Percentiles rank a stretch among this genome's conserved stretches.
phyloP scores from a whole-genome alignment of 495 filamentous ascomycete species.

The Trichoderma orchidacearum region DNA sequence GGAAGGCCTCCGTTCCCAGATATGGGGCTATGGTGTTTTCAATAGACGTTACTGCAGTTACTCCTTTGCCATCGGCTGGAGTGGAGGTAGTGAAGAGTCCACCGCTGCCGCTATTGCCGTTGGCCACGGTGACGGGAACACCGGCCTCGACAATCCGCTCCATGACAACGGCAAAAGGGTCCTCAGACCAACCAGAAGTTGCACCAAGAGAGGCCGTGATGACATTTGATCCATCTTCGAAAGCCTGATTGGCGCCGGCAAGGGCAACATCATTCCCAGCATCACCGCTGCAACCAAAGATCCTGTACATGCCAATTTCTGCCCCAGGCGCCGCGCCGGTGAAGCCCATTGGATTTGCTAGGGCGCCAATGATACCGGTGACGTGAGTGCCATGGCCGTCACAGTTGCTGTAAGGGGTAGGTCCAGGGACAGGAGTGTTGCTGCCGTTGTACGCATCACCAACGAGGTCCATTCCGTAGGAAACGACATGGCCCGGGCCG shows the following conservation, averaged over 20 bases:
- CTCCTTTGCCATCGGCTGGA: constrained; percentile 34
- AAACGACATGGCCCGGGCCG: constrained; percentile 37
- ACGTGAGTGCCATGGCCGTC: constrained; percentile 36
- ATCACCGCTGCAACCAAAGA: constrained; percentile 35
- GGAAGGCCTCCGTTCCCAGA: background rate
- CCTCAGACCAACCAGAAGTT: constrained; percentile 39
- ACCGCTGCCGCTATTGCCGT: constrained; percentile 36
- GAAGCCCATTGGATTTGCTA: constrained; percentile 36
- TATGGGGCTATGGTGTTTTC: constrained; percentile 28
- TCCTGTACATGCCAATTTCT: constrained; percentile 38
- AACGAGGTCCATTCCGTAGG: constrained; percentile 37
- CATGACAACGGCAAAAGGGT: constrained; percentile 38
- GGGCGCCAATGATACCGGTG: constrained; percentile 40
- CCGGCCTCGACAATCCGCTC: constrained; percentile 40
- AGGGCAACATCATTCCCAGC: constrained; percentile 40
- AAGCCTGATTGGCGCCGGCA: constrained; percentile 40
- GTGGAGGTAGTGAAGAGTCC: constrained; percentile 42
- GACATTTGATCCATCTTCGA: constrained; percentile 41
- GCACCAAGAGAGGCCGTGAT: constrained; percentile 46
- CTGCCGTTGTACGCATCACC: constrained; percentile 33
- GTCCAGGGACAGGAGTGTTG: constrained; percentile 27
- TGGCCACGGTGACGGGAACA: constrained; percentile 38
- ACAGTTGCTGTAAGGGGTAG: constrained; percentile 27
- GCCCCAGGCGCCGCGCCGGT: constrained; percentile 42
- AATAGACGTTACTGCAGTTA: constrained; percentile 39